Evolutionary conservation across 768 basidiomycete species (phyloP), one percentile per base, ranked within the genome.

Genomic region (Lactarius psammicola): DNA sequence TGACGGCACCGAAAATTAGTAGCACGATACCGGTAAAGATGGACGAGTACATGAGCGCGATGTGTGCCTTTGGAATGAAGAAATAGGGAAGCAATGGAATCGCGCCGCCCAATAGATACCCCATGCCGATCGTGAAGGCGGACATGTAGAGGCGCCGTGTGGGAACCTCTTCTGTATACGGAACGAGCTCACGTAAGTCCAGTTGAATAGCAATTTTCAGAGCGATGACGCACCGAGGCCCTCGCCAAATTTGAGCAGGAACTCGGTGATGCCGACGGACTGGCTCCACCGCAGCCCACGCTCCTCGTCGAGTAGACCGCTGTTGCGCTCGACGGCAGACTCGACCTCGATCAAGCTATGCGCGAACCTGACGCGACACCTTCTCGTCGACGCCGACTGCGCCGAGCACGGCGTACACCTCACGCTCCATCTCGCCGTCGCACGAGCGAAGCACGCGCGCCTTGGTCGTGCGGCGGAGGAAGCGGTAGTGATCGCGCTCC

Each of bases 221-320:
- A 34, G 6, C 17, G 26, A n/a, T 11, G 1, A 80, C 87, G 68
- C 72, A 92, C 90, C 90, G 59, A 97, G 73, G 20, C 95, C 94
- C 74, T 92, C 90, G n/a, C 95, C 95, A 70, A 98, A 98, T 77
- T 94, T 97, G 71, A 98, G 84, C 71, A 99, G 78, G 79, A 99
- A 99, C 2, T 94, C 87, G 0, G 96, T 95, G 44, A 98, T 75
- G 0, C 97, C 97, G 67, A 94, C 85, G 33, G 89, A 87, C 55
- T 86, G 84, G 68, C 85, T 87, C 86, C 89, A 92, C 68, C 81
- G 81, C 58, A 88, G 77, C 18, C 81, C 80, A 3, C 76, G 81
- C 72, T 93, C 91, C 64, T 83, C 84, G 64, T 87, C 69, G 18
- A 42, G 34, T 23, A 30, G 60, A 26, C 63, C 65, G 30, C 40